Base-by-base conservation (phyloP, 2,329 filamentous ascomycete species). In the Xylariaceae sp. region DNA sequence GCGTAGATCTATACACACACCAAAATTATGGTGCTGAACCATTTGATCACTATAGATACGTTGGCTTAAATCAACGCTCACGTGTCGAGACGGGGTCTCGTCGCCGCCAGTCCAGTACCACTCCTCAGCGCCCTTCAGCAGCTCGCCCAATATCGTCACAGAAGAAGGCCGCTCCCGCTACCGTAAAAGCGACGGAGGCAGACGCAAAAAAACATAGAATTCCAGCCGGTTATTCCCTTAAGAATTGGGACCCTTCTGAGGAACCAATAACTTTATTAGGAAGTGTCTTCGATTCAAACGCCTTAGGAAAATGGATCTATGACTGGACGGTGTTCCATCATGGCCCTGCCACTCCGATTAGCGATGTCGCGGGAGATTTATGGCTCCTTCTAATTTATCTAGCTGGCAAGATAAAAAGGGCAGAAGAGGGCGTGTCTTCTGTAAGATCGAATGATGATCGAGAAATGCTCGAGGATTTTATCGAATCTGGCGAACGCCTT, bases 381-480 rank as follows among this genome's bases (percentile, higher is more conserved):
- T 99, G 94, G 93, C 83, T 97, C 21, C 81, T 96, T 46, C 83
- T 97, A 57, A 97, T 97, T 72, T 89, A 96, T 73, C 81, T 97
- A 39, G 88, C 92, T n/a, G 92, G 91, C 70, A 97, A 97, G 77
- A 83, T 96, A 72, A 96, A 95, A 82, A 85, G 91, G 53, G 89
- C 91, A 42, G 90, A 95, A 64, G 89, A 93, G 72, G 84, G 80
- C 59, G 81, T 91, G 58, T 79, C 82, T 40, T 83, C 83, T 51
- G 89, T 97, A 63, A 85, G 89, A 63, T 81, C 80, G 66, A 73
- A 78, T 53, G 89, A 93, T 55, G 89, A 87, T 69, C 81, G 81
- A 60, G 90, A 95, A 65, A 83, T 92, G 67, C 82, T 97, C 39
- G 86, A 92, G 60, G 92, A 96, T 64, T 97, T 97, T 72, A 85